Evolutionary conservation across 805 yeast species (phyloP), one percentile per base, ranked within the genome.

Genomic region (Candida silvicultrix): DNA sequence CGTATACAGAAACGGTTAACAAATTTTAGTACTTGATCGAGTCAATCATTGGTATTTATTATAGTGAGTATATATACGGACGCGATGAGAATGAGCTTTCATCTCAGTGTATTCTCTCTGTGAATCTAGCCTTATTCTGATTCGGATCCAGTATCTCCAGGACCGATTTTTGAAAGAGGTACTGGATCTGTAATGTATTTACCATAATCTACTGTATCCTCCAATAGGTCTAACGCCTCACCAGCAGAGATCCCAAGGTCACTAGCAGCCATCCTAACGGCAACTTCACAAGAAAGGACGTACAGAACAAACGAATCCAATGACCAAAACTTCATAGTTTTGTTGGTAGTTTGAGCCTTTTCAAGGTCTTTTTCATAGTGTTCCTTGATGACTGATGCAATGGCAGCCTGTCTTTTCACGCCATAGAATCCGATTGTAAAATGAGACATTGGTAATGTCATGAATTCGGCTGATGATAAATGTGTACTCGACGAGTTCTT

Each of bases 351-450:
- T 0, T 45, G 38, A 43, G 46, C 38, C 59, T 52, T 23, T 49
- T 44, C 46, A 3, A 82, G 50, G 25, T 65, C 57, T 1, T 53
- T 44, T 21, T 59, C 57, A 44, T 62, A 71, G 12, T 55, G 49
- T 2, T 59, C 56, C n/a, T 63, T 47, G 15, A 84, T 73, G 37
- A 67, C 52, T 25, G 65, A 57, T 1, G 83, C 73, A 1, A 83
- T 69, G 15, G 67, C 58, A 45, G 72, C 64, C 50, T 83, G 85
- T 45, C 90, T 66, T 49, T 69, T 70, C 31, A 75, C 59, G 0
- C 90, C 92, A 49, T 74, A 73, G 55, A 72, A 84, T 0, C 92
- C 90, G 23, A 79, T 80, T 3, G 66, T 56, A 54, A 74, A 80
- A 31, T 60, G 55, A 15, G 61, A 51, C 63, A 80, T 71, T 18